These are phyloP conservation scores for Neoboletus magnificus DNA, from an alignment of 768 basidiomycete genomes.

Conservation along the genomic window DNA sequence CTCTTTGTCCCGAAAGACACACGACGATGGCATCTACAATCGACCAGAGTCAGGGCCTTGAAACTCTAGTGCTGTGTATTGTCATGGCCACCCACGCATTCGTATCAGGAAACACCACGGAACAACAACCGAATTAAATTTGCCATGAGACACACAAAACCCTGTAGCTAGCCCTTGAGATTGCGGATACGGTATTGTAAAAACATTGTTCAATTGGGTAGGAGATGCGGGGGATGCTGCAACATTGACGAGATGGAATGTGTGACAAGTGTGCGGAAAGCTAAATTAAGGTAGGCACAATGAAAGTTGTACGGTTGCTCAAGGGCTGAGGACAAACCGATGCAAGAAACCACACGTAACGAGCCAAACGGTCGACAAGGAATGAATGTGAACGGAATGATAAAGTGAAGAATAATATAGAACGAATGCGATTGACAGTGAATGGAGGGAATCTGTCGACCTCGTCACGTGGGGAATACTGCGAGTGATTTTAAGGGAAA, in stretches of 20 bases:
- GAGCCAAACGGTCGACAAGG: constrained; percentile 36
- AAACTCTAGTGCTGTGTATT: constrained; percentile 12
- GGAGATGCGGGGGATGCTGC: constrained; percentile 41
- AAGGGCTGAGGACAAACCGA: constrained; percentile 25
- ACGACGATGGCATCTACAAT: neutral
- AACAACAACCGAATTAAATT: constrained; percentile 6
- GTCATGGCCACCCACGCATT: constrained; percentile 11
- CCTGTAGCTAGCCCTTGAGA: constrained; percentile 30
- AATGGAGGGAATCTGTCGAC: constrained; percentile 50
- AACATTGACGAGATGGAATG: constrained; percentile 41
- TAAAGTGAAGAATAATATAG: constrained; percentile 86
- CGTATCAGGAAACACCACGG: constrained; percentile 9
- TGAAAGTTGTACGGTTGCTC: constrained; percentile 27
- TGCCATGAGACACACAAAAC: constrained; percentile 16
- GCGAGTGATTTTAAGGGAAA: constrained; percentile 39
- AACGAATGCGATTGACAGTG: constrained; percentile 51
- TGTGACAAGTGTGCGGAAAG: constrained; percentile 28
- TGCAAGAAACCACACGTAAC: constrained; percentile 35
- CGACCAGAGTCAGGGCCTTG: neutral
- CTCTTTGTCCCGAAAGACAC: neutral
- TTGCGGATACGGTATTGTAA: constrained; percentile 34
- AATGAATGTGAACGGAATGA: constrained; percentile 43
- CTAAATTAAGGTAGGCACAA: constrained; percentile 34
- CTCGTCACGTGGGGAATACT: constrained; percentile 48
- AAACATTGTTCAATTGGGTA: constrained; percentile 40